Evolutionary conservation across 2,329 filamentous ascomycete species (phyloP), one percentile per base, ranked within the genome.

Genomic region (Cercospora sp.): DNA sequence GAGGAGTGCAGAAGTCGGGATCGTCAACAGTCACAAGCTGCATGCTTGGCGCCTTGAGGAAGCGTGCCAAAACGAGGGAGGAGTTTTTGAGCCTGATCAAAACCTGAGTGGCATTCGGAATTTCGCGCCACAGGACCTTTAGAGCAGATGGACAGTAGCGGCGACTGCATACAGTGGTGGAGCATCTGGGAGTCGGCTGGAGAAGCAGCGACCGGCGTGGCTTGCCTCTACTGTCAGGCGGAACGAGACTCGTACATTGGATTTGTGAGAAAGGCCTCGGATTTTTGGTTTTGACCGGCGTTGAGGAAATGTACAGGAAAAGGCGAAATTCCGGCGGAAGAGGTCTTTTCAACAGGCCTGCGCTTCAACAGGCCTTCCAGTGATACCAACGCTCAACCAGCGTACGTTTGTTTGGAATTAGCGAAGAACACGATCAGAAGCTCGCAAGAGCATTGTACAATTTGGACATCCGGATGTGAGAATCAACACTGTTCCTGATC

Each of bases 31-130:
- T 96, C 42, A 99, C 95, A 18, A 97, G 93, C 83, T 98, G 94
- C 79, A 96, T 99, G 82, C 87, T 98, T n/a, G 95, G 95, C 45
- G 94, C 93, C 76, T 97, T 99, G 85, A 90, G 97, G 77, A 90
- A 90, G 69, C 93, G 92, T 75, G 92, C 93, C 69, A 97, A 97
- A 85, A 97, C 94, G 10, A 86, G 95, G 75, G 96, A 97, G 78
- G 95, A 99, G 81, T 99, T 99, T 77, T 82, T 99, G 77, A 97
- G 90, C 75, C 33, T 64, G 20, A 64, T 64, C 13, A 64, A 64
- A 31, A 33, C 60, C 3, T 63, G 60, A 63, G 13, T 2, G 23
- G 18, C 16, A 10, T n/a, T 60, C 31, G 30, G 7, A 7, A 8
- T 26, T 23, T 3, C 5, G 30, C 18, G 57, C 36, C n/a, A n/a